Conservation (phyloP, 2,329 filamentous ascomycete genomes). For the Sphaerulina musiva region DNA sequence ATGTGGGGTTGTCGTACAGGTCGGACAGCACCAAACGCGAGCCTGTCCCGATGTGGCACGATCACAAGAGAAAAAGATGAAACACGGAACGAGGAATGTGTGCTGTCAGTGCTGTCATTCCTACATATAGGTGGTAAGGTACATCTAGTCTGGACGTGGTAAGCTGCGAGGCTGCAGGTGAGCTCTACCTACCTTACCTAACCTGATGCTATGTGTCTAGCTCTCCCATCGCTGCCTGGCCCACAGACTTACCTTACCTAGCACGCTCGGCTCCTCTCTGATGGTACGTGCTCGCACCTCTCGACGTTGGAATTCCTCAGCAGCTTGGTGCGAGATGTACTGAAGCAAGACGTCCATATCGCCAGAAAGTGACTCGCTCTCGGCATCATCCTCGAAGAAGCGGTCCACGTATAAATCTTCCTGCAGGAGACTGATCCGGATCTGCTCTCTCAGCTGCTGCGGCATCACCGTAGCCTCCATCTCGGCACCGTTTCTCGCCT, state of each 20-base stretch:
- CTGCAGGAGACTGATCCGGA: conserved; percentile 2
- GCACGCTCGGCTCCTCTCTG: neutral
- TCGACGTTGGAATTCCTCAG: conserved; percentile 6
- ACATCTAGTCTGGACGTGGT: neutral
- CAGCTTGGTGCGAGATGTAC: conserved; percentile 6
- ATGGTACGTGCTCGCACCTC: conserved; percentile 1
- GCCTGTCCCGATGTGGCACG: neutral
- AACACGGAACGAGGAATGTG: neutral
- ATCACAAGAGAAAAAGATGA: neutral
- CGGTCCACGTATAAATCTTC: conserved; percentile 1
- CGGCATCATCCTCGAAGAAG: conserved; percentile 4
- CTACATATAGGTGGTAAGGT: neutral
- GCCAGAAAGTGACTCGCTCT: conserved; percentile 1
- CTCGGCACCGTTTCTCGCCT: conserved; percentile 1
- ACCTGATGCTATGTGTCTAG: neutral
- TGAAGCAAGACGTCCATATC: conserved; percentile 12
- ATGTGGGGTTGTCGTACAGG: neutral
- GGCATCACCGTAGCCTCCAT: conserved; percentile 10
- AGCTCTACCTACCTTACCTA: too few relatives aligned
- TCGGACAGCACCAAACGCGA: neutral
- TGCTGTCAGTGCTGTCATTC: neutral
- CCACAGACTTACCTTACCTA: conserved; percentile 4
- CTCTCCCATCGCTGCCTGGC: neutral
- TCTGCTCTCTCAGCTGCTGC: conserved; percentile 1
- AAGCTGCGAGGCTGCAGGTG: too few relatives aligned